Base-by-base conservation (phyloP, 805 yeast genomes). In the Ogataea allantospora region DNA sequence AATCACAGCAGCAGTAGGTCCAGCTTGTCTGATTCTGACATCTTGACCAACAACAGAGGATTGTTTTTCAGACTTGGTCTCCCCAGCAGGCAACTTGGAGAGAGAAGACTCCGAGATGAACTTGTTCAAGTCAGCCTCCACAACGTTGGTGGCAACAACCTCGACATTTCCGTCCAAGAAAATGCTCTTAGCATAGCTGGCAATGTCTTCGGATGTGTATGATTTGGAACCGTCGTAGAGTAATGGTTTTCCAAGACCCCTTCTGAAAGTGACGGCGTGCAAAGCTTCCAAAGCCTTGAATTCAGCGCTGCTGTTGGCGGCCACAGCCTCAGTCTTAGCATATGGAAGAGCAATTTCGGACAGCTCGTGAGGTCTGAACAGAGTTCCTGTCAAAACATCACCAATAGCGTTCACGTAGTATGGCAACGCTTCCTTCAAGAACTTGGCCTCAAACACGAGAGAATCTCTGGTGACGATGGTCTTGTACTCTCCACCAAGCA, bases 371-470 rank as follows among this genome's bases (percentile, higher is more conserved):
- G 83, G 80, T 67, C 83, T 83, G 78, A 73, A 89, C 25, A 80
- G 66, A 31, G 95, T 77, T 63, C 75, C 73, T 58, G 80, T 65
- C 40, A 84, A 60, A 40, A 83, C 84, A 54, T 81, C 81, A 57
- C 86, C 91, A 41, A 93, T 68, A 20, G 87, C 84, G 56, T 83
- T 83, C 47, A 91, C 95, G 65, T 78, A 93, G 75, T 80, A 93
- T 44, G 98, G 98, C 58, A 93, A 77, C 62, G 82, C 85, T 67
- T 84, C 86, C 62, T 81, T 80, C 66, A 91, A 75, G 71, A 93
- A 93, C 53, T 76, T 73, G 43, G 98, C 82, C 51, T 77, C 75
- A 58, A 91, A 76, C 46, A 85, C 77, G 48, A 93, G 77, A 55
- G 82, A 72, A 62, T 93, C 98, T 72, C 96, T 83, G 64, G 85